A percentile compares a stretch with the other conserved stretches of the same genome.
phyloP scores from a whole-genome alignment of 768 basidiomycete genomes.

The Boletus rufocinnamomeus region DNA sequence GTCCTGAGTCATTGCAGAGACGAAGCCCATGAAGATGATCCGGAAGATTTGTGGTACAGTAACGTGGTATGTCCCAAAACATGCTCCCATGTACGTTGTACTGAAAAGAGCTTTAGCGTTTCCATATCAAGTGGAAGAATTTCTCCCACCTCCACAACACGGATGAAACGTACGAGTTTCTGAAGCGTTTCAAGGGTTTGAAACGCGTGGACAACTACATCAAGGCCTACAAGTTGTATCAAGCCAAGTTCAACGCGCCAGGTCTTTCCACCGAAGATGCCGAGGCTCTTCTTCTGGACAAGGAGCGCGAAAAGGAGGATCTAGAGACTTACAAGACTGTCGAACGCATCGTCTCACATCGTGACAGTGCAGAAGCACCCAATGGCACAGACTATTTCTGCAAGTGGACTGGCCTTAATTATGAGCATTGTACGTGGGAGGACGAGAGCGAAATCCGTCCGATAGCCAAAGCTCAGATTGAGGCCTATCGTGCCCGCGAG shows the following conservation, averaged over 20 bases:
- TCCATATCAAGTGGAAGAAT: constrained; percentile 99
- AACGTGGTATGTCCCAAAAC: constrained; percentile 64
- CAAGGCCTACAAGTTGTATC: constrained; percentile 81
- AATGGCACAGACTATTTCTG: constrained; percentile 83
- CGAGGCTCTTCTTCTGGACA: constrained; percentile 86
- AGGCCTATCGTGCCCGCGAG: constrained; percentile 76
- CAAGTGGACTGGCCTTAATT: constrained; percentile 95
- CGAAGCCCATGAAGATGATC: constrained; percentile 74
- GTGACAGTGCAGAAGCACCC: constrained; percentile 53
- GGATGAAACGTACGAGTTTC: constrained; percentile 96
- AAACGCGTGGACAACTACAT: constrained; percentile 99
- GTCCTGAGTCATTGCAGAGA: constrained; percentile 87
- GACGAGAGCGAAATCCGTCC: constrained; percentile 73
- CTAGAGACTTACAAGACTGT: constrained; percentile 89
- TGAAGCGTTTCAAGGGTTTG: constrained; percentile 92
- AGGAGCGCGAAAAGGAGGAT: constrained; percentile 89
- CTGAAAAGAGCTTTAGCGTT: constrained; percentile 60
- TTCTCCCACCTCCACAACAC: constrained; percentile 99
- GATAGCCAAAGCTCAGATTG: constrained; percentile 77
- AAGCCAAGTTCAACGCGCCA: constrained; percentile 61
- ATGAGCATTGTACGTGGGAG: constrained; percentile 98
- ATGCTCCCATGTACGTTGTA: not conserved
- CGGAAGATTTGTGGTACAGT: constrained; percentile 80
- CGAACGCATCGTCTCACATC: constrained; percentile 84
- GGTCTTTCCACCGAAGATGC: constrained; percentile 82